These are phyloP conservation scores for Collybiopsis luxurians DNA, from an alignment of 768 basidiomycete species.

Conservation along the genomic window DNA sequence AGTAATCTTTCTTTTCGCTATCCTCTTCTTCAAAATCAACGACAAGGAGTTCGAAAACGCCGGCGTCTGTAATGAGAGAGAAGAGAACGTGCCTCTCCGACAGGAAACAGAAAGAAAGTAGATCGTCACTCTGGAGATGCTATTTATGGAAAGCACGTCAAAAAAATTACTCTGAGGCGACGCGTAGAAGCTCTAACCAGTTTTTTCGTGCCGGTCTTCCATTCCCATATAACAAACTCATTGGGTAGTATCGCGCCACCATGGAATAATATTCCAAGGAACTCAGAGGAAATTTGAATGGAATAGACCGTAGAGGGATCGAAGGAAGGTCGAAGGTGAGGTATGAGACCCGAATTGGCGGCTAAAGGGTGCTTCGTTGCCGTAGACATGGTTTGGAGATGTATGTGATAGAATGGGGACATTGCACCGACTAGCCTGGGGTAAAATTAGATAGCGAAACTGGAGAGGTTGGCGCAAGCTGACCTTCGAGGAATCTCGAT, in stretches of 20 bases:
- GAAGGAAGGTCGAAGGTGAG: slow-evolving; percentile 20
- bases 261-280: slow-evolving; percentile 48
- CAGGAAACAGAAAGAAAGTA: slow-evolving; percentile 42
- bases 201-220: slow-evolving; percentile 53
- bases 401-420: slow-evolving; percentile 30
- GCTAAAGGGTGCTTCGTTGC: slow-evolving; percentile 46
- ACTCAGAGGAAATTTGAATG: slow-evolving; percentile 56
- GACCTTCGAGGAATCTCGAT: slow-evolving; percentile 39
- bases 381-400: slow-evolving; percentile 43
- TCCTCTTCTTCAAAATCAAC: slow-evolving; percentile 37
- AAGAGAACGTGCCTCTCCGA: slow-evolving; percentile 38
- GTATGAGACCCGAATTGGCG: slow-evolving; percentile 28
- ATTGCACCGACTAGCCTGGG: slow-evolving; percentile 4
- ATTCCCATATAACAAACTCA: slow-evolving; percentile 64
- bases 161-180: neutral
- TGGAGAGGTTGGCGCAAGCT: slow-evolving; percentile 8
- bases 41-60: slow-evolving; percentile 29
- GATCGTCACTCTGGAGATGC: slow-evolving; percentile 26
- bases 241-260: slow-evolving; percentile 20
- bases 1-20: slow-evolving; percentile 23
- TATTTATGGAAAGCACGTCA: slow-evolving; percentile 5
- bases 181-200: slow-evolving; percentile 37
- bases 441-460: slow-evolving; percentile 2
- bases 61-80: slow-evolving; percentile 22
- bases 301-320: slow-evolving; percentile 31